Percentiles rank a stretch among this genome's conserved stretches.
These are phyloP conservation scores for Yamadazyma triangularis DNA, from an alignment of 1,139 yeast genomes.

Conservation along the genomic window DNA sequence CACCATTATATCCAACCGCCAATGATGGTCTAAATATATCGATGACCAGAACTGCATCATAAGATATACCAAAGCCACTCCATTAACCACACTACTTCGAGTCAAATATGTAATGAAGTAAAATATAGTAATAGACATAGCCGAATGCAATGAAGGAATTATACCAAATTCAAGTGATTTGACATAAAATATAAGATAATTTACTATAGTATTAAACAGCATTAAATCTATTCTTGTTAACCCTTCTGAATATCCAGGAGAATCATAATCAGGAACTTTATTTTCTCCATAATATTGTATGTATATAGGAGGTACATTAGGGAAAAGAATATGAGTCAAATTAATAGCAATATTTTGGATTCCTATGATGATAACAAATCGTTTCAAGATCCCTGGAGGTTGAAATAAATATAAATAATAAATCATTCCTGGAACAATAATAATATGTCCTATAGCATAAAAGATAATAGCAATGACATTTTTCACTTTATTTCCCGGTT, in stretches of 20 bases:
- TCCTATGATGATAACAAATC: slow-evolving; percentile 52
- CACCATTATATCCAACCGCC: slow-evolving; percentile 54
- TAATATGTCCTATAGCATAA: slow-evolving; percentile 57
- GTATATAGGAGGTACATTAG: slow-evolving; percentile 74
- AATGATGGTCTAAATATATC: slow-evolving; percentile 68
- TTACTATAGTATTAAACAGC: slow-evolving; percentile 41
- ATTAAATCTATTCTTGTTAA: slow-evolving; percentile 59
- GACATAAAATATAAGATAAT: slow-evolving; percentile 59
- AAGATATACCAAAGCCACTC: slow-evolving; percentile 34
- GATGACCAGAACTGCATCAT: slow-evolving; percentile 71
- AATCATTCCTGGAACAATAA: slow-evolving; percentile 58
- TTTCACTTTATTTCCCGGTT: slow-evolving; percentile 26
- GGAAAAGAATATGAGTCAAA: slow-evolving; percentile 53
- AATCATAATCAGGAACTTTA: slow-evolving; percentile 49
- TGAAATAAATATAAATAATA: slow-evolving; percentile 65
- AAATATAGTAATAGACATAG: slow-evolving; percentile 55
- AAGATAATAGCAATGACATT: slow-evolving; percentile 58
- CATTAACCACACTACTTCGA: slow-evolving; percentile 32
- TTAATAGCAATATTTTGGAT: slow-evolving; percentile 58
- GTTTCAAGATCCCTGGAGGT: slow-evolving; percentile 53
- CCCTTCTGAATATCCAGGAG: slow-evolving; percentile 70
- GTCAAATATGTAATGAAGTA: slow-evolving; percentile 42
- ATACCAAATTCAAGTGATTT: slow-evolving; percentile 73
- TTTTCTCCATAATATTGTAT: slow-evolving; percentile 55
- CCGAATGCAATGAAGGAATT: slow-evolving; percentile 62